phyloP scores from a whole-genome alignment of 768 basidiomycete species.

The Leccinum obscurum region DNA sequence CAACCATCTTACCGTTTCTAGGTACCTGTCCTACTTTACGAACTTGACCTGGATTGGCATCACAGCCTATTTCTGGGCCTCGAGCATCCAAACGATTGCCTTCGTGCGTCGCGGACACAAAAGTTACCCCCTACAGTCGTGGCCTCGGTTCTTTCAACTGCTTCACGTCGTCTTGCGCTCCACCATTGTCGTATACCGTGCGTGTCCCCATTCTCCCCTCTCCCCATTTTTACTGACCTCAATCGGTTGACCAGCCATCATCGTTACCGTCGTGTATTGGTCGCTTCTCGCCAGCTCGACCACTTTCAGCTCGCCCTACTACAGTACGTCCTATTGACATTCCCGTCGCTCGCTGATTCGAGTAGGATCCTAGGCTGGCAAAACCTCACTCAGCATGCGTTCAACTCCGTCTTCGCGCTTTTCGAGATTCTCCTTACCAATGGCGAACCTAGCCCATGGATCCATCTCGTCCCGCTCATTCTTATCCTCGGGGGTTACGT shows the following conservation, averaged over 20 bases:
- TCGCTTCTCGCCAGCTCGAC: conserved; percentile 43
- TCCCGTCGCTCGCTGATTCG: neutral
- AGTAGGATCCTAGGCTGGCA: conserved; percentile 46
- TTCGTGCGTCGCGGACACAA: conserved; percentile 39
- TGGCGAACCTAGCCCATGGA: conserved; percentile 52
- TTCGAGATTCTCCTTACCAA: conserved; percentile 61
- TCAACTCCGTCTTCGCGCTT: conserved; percentile 58
- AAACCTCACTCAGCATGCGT: conserved; percentile 58
- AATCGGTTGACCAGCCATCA: conserved; percentile 44
- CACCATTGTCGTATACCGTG: conserved; percentile 58
- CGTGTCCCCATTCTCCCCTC: conserved; percentile 26
- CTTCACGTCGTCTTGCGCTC: conserved; percentile 55
- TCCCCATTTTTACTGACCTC: neutral
- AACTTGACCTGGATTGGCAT: conserved; percentile 61
- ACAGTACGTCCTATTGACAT: conserved; percentile 33
- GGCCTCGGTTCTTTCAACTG: conserved; percentile 56
- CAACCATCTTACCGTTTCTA: conserved; percentile 22
- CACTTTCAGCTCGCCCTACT: conserved; percentile 42
- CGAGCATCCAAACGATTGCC: conserved; percentile 50
- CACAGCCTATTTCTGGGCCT: conserved; percentile 60
- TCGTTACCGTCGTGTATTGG: conserved; percentile 70
- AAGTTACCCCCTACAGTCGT: conserved; percentile 57
- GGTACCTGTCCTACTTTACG: conserved; percentile 68
- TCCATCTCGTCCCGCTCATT: conserved; percentile 45
- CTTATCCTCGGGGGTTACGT: conserved; percentile 57